A percentile compares a stretch with the other conserved stretches of the same genome.
These are phyloP conservation scores for Trametes hirsuta DNA, from an alignment of 1,284 basidiomycete genomes.

Conservation along the genomic window DNA sequence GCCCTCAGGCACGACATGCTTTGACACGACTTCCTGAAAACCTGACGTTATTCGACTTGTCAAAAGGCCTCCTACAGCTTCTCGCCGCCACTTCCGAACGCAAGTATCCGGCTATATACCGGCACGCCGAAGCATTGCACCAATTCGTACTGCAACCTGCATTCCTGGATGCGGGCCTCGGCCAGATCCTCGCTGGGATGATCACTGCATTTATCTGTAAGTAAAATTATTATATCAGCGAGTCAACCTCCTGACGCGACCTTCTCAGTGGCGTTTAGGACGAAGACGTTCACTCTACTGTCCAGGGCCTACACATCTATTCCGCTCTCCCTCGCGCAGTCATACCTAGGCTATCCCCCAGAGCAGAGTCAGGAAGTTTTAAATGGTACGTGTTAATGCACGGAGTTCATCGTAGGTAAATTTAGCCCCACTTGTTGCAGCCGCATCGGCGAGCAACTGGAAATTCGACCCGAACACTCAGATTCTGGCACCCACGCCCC, in stretches of 20 bases:
- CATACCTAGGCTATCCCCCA: slow-evolving; percentile 54
- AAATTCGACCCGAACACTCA: slow-evolving; percentile 49
- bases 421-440: slow-evolving; percentile 33
- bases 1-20: slow-evolving; percentile 60
- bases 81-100: slow-evolving; percentile 54
- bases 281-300: slow-evolving; percentile 55
- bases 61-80: slow-evolving; percentile 48
- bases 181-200: slow-evolving; percentile 46
- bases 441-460: slow-evolving; percentile 51
- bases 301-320: slow-evolving; percentile 66
- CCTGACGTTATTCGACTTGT: slow-evolving; percentile 47
- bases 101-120: slow-evolving; percentile 57
- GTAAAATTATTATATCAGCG: slow-evolving; percentile 34
- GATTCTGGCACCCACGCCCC: slow-evolving; percentile 44
- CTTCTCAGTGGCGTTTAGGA: slow-evolving; percentile 45
- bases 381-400: slow-evolving; percentile 39
- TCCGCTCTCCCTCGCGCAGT: slow-evolving; percentile 51
- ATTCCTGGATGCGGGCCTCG: slow-evolving; percentile 49
- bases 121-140: slow-evolving; percentile 47
- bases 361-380: slow-evolving; percentile 54
- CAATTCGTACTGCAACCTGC: slow-evolving; percentile 44
- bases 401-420: background rate
- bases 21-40: slow-evolving; percentile 54
- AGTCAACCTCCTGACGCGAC: background rate
- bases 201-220: slow-evolving; percentile 54